phyloP scores from a whole-genome alignment of 805 yeast genomes.

The Spencermartinsiella europaea region DNA sequence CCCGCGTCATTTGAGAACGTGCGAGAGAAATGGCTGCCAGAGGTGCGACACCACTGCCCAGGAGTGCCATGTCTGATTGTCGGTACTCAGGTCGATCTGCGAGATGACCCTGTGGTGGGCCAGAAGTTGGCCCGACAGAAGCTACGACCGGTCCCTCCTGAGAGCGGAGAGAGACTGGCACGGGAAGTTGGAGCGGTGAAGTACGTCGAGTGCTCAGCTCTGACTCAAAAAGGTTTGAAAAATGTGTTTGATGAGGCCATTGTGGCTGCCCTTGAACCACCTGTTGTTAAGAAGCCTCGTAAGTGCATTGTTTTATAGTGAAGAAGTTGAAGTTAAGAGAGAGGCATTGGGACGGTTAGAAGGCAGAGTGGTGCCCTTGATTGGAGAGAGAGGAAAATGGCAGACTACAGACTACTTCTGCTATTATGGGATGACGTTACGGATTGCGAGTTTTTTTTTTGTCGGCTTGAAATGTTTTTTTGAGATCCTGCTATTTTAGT shows the following conservation, averaged over 20 bases:
- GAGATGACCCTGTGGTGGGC: slow-evolving; percentile 87
- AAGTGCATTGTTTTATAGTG: slow-evolving; percentile 73
- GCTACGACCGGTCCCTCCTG: slow-evolving; percentile 76
- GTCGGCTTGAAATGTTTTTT: background rate
- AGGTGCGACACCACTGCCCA: slow-evolving; percentile 96
- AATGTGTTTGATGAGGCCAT: slow-evolving; percentile 98
- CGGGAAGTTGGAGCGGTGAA: slow-evolving; percentile 92
- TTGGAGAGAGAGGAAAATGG: no score
- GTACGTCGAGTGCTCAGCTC: slow-evolving; percentile 96
- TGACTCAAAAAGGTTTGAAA: slow-evolving; percentile 94
- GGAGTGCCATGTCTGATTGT: slow-evolving; percentile 96
- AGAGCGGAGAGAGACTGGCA: slow-evolving; percentile 88
- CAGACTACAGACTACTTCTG: no score
- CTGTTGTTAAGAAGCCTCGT: slow-evolving; percentile 73
- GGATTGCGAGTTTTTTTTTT: no score
- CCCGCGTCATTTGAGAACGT: slow-evolving; percentile 98
- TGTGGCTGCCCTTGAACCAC: slow-evolving; percentile 97
- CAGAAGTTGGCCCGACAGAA: slow-evolving; percentile 89
- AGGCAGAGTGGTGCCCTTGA: no score
- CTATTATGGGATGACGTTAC: no score
- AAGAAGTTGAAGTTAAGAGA: background rate
- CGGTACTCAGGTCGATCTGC: slow-evolving; percentile 93
- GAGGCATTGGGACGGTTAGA: no score
- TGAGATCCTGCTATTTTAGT: background rate
- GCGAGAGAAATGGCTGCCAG: slow-evolving; percentile 98